Percentiles rank a stretch among this genome's conserved stretches.
Conservation (phyloP, 768 basidiomycete genomes). For the Zangia roseola region DNA sequence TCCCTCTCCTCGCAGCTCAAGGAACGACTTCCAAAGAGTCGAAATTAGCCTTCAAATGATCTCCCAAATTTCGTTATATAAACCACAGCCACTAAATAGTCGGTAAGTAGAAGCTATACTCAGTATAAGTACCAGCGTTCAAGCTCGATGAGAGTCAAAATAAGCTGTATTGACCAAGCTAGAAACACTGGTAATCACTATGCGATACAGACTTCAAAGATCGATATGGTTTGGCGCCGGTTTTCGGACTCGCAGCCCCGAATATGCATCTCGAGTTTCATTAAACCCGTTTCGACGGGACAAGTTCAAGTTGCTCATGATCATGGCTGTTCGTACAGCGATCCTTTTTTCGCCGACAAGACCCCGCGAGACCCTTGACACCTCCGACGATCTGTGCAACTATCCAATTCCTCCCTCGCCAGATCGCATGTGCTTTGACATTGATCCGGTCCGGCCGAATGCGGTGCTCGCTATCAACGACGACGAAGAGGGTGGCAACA, state of each 20-base stretch:
- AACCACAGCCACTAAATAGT: too few species aligned
- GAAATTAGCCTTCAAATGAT: too few species aligned
- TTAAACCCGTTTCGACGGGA: too few species aligned
- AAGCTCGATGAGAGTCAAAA: conserved; percentile 36
- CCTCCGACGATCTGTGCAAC: conserved; percentile 18
- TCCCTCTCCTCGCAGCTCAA: too few species aligned
- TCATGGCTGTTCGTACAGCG: not conserved
- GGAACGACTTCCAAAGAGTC: too few species aligned
- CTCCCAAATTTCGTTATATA: too few species aligned
- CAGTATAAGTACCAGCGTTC: conserved; percentile 54
- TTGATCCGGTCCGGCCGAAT: conserved; percentile 63
- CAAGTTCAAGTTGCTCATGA: not conserved
- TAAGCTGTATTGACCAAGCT: conserved; percentile 12
- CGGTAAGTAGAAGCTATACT: too few species aligned
- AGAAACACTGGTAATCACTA: too few species aligned
- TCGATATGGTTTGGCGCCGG: too few species aligned
- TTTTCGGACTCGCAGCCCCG: too few species aligned
- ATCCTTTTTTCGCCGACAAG: conserved; percentile 6
- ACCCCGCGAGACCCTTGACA: conserved; percentile 3
- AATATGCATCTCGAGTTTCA: too few species aligned
- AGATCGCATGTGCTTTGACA: conserved; percentile 28
- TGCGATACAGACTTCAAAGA: too few species aligned
- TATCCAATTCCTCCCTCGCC: conserved; percentile 35
- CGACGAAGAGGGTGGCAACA: conserved; percentile 54
- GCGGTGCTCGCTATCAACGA: conserved; percentile 68